phyloP scores from a whole-genome alignment of 164 flowering plant genomes.

The Malania oleifera region DNA sequence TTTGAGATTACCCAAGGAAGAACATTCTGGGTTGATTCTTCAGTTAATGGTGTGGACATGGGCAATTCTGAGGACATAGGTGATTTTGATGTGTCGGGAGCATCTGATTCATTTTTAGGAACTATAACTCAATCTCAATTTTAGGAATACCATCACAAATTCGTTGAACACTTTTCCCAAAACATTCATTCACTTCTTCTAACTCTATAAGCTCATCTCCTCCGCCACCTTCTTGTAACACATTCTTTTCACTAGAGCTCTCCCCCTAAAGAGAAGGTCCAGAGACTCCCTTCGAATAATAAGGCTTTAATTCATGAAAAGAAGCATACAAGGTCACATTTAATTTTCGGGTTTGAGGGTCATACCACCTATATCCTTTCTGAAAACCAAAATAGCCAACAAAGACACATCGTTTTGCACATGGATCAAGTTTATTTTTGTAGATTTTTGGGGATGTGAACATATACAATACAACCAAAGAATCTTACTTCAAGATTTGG shows the following conservation, averaged over 20 bases:
- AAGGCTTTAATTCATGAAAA: background rate
- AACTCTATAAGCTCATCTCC: background rate
- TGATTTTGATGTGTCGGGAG: too few species aligned
- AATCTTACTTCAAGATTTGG: background rate
- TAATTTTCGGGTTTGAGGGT: background rate
- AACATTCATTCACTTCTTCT: background rate
- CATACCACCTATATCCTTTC: background rate
- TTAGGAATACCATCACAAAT: too few species aligned
- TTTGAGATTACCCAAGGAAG: too few species aligned
- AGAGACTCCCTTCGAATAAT: background rate
- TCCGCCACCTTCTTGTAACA: background rate
- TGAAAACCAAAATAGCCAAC: constrained; percentile 3
- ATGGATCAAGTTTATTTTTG: background rate
- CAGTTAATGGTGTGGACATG: too few species aligned
- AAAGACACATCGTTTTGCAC: background rate
- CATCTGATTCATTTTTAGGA: too few species aligned
- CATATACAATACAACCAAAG: constrained; percentile 1
- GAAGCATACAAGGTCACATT: constrained; percentile 5
- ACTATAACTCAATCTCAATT: too few species aligned
- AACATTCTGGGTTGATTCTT: too few species aligned
- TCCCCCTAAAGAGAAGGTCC: background rate
- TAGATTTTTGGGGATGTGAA: background rate
- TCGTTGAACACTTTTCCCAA: background rate
- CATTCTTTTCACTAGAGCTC: constrained; percentile 3
- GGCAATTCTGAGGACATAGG: too few species aligned